Base-by-base conservation (phyloP, 2,329 filamentous ascomycete species). In the Stagonosporopsis chrysanthemi region DNA sequence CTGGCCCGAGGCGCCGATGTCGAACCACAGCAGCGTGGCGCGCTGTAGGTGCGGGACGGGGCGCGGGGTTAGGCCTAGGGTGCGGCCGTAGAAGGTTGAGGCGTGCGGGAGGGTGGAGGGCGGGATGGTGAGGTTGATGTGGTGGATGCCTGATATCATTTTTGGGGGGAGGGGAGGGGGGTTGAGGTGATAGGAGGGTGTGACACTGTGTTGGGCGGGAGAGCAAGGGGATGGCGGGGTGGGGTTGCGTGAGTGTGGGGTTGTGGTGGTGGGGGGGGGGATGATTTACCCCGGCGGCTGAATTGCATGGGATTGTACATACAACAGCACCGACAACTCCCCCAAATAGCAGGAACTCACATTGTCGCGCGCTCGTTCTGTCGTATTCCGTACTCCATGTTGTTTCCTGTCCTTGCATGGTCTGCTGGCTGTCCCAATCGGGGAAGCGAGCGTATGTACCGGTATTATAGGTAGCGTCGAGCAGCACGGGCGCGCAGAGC, bases 11-110 rank as follows among this genome's bases (percentile, higher is more conserved):
- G 76, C 75, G 14, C 79, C 83, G 52, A 88, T 83, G 65, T 88
- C 83, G 75, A 88, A 84, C 85, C 86, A 88, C 8, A 82, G 80
- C 1, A 88, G 74, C 1, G 74, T 79, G 14, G 78, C 80, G 48
- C 75, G 78, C 64, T 87, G 84, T 1, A 81, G 67, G 2, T 74
- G 72, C 0, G 86, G 86, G 0, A 88, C 86, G 1, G 82, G 69
- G 4, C 81, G 77, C 2, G 81, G 72, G 4, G 74, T 80, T 5
- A 89, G 78, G 12, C 84, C 85, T 0, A 88, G 78, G 0, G 85
- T 88, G n/a, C 22, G 31, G 47, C 38, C 39, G 52, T 66, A 66
- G 52, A 66, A 66, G 9, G 53, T 55, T 11, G 31, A 6, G 2
- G 63, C 61, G 6, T 56, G 57, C 17, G 49, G 45, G 11, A 66